These are phyloP conservation scores for Neurospora sp. DNA, from an alignment of 495 filamentous ascomycete species.

Conservation along the genomic window DNA sequence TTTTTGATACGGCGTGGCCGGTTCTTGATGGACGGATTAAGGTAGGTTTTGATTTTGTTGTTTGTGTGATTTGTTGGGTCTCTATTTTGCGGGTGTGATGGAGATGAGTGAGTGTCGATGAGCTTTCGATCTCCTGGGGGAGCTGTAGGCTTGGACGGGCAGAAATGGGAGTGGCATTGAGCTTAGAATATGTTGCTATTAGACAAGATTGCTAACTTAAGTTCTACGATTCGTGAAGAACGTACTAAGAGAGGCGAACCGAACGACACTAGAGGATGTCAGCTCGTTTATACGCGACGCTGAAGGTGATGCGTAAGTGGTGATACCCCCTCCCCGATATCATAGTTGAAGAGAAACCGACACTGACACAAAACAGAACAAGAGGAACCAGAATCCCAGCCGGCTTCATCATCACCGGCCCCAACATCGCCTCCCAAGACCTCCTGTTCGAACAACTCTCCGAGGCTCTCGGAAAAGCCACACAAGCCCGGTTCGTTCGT, in stretches of 20 bases:
- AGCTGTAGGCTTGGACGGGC: neutral
- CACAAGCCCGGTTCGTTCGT: slow-evolving; percentile 50
- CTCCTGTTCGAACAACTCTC: slow-evolving; percentile 62
- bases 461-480: slow-evolving; percentile 37
- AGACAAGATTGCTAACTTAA: slow-evolving; percentile 18
- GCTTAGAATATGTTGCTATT: neutral
- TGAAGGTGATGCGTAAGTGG: slow-evolving; percentile 24
- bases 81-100: neutral
- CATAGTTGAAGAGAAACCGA: slow-evolving; percentile 6
- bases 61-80: neutral
- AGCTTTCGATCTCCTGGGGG: neutral
- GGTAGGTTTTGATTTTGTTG: slow-evolving; percentile 30
- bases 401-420: slow-evolving; percentile 72
- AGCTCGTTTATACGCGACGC: slow-evolving; percentile 51
- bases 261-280: slow-evolving; percentile 51
- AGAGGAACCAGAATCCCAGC: slow-evolving; percentile 49
- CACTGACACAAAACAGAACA: neutral
- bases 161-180: neutral
- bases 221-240: slow-evolving; percentile 8
- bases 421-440: slow-evolving; percentile 72
- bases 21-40: slow-evolving; percentile 58
- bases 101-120: neutral
- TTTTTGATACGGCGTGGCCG: slow-evolving; percentile 60
- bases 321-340: slow-evolving; percentile 7
- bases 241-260: slow-evolving; percentile 55